Evolutionary conservation across 768 basidiomycete genomes (phyloP).

Genomic region (Pleurotus eryngii): DNA sequence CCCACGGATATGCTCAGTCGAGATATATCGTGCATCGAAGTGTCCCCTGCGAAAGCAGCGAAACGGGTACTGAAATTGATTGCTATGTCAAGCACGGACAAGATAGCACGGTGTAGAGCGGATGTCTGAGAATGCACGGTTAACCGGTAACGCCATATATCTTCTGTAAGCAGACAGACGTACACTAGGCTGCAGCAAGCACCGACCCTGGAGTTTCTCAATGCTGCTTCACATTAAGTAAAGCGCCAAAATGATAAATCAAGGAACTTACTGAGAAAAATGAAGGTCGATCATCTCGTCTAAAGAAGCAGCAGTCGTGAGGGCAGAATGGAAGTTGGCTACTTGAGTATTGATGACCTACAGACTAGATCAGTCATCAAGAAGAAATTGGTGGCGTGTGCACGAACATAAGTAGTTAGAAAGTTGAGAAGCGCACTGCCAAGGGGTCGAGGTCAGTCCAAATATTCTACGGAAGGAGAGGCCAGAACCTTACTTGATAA

Average conservation of each 20-base stretch:
- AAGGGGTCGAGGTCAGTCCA: slow-evolving; percentile 3
- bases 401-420: slow-evolving; percentile 65
- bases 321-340: slow-evolving; percentile 51
- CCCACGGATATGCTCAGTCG: slow-evolving; percentile 48
- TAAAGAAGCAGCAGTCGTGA: slow-evolving; percentile 55
- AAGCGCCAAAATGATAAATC: neutral
- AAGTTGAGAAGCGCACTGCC: slow-evolving; percentile 64
- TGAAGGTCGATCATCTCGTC: slow-evolving; percentile 76
- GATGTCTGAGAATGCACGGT: slow-evolving; percentile 45
- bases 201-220: slow-evolving; percentile 55
- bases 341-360: slow-evolving; percentile 72
- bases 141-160: slow-evolving; percentile 6
- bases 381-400: neutral
- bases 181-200: slow-evolving; percentile 64
- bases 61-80: slow-evolving; percentile 69
- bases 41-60: slow-evolving; percentile 55
- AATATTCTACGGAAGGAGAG: neutral
- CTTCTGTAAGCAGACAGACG: neutral
- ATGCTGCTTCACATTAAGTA: slow-evolving; percentile 37
- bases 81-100: slow-evolving; percentile 71
- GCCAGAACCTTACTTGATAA: slow-evolving; percentile 64
- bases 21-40: slow-evolving; percentile 56
- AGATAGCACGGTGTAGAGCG: slow-evolving; percentile 59
- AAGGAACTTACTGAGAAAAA: slow-evolving; percentile 57
- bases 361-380: neutral